These are phyloP conservation scores for Penicillium samsonianum DNA, from an alignment of 495 filamentous ascomycete species.

Conservation along the genomic window DNA sequence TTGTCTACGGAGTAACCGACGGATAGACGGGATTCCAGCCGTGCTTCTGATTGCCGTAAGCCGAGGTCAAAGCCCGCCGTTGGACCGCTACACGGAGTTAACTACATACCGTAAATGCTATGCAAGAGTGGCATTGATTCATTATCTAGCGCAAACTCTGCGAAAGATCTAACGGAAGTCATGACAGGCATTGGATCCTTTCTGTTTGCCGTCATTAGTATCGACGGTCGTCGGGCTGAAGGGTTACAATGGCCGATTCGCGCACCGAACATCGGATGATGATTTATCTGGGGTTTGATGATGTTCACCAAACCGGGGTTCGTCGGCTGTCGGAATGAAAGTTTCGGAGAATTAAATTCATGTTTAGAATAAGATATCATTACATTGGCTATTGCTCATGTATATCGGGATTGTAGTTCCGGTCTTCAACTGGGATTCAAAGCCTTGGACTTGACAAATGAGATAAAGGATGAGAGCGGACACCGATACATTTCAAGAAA, in stretches of 20 bases:
- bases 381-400: not conserved
- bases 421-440: not conserved
- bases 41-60: not conserved
- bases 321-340: not conserved
- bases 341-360: not conserved
- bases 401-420: constrained; percentile 1
- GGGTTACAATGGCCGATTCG: constrained; percentile 21
- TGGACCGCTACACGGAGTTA: not conserved
- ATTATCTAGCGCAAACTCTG: not conserved
- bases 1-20: not conserved
- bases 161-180: not conserved
- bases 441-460: not conserved
- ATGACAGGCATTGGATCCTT: not conserved
- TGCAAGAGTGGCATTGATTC: not conserved
- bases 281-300: constrained; percentile 3
- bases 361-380: not conserved
- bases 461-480: not conserved
- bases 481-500: not conserved
- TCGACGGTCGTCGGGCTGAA: not conserved
- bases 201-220: not conserved
- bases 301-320: not conserved
- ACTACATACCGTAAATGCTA: not conserved
- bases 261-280: constrained; percentile 27
- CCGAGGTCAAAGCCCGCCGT: constrained; percentile 1
- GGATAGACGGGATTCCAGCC: not conserved